Conservation (phyloP, 2,329 filamentous ascomycete genomes). For the Apiospora kogelbergensis region DNA sequence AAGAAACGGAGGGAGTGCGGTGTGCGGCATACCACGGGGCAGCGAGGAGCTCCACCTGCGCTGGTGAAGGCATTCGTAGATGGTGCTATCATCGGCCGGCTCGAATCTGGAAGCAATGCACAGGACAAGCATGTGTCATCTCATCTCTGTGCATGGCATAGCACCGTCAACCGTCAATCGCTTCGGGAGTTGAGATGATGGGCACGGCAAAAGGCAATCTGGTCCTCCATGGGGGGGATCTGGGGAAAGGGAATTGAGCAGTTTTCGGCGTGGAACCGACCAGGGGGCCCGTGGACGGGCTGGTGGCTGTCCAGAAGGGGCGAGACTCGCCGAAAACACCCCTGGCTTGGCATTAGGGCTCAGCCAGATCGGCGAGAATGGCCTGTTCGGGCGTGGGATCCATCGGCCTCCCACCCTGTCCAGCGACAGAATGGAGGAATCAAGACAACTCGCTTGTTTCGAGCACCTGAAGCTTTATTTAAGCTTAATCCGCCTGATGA, state of each 20-base stretch:
- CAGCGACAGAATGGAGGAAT: constrained; percentile 1
- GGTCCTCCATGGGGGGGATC: background rate
- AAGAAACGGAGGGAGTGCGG: background rate
- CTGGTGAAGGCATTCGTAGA: constrained; percentile 33
- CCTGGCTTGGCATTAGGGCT: background rate
- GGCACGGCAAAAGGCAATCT: background rate
- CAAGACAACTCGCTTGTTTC: background rate
- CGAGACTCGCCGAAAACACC: background rate
- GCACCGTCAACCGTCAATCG: background rate
- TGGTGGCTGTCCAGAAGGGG: background rate
- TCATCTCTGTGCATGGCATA: background rate
- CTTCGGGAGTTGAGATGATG: constrained; percentile 6
- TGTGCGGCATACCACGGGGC: constrained; percentile 34
- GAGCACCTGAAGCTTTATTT: background rate
- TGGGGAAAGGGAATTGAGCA: background rate
- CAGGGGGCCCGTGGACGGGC: background rate
- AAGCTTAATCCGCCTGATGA: constrained; percentile 1
- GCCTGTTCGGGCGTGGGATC: background rate
- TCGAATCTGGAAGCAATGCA: background rate
- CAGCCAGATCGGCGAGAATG: background rate
- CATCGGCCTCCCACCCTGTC: background rate
- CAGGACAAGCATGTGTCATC: constrained; percentile 8
- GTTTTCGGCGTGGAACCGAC: constrained; percentile 4
- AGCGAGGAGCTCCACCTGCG: constrained; percentile 30
- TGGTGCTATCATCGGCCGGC: constrained; percentile 11